Conservation (phyloP, 1,284 basidiomycete genomes). For the Spongispora temasekensis region DNA sequence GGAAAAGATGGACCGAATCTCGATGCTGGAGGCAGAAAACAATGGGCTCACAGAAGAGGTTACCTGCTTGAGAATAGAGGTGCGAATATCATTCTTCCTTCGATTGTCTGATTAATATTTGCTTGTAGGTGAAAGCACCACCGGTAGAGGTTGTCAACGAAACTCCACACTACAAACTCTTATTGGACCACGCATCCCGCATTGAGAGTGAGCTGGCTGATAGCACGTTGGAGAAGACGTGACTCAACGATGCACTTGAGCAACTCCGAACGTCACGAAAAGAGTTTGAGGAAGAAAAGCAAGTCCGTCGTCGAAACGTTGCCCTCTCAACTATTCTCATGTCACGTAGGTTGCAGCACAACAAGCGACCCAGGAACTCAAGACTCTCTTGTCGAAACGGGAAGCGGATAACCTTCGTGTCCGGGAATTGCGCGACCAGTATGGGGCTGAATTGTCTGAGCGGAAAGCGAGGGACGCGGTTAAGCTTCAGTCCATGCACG, state of each 20-base stretch:
- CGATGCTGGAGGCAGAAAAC: conserved; percentile 47
- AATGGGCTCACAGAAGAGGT: conserved; percentile 43
- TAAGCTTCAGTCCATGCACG: conserved; percentile 66
- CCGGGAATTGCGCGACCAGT: conserved; percentile 81
- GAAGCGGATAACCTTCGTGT: conserved; percentile 78
- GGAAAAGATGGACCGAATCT: conserved; percentile 23
- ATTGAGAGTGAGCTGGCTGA: conserved; percentile 43
- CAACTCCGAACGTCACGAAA: conserved; percentile 40
- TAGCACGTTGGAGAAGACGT: conserved; percentile 37
- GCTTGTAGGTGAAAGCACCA: conserved; percentile 44
- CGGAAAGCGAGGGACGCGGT: conserved; percentile 67
- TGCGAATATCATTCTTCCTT: conserved; percentile 24
- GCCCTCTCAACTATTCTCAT: conserved; percentile 17
- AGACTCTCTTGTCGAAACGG: conserved; percentile 57
- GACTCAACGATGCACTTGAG: conserved; percentile 44
- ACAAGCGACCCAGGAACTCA: conserved; percentile 57
- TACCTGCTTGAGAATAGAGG: conserved; percentile 47
- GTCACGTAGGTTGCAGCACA: conserved; percentile 46
- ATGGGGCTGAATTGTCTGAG: conserved; percentile 71
- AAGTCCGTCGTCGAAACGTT: conserved; percentile 35
- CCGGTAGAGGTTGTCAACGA: conserved; percentile 48
- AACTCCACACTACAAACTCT: conserved; percentile 49
- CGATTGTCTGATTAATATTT: conserved; percentile 5
- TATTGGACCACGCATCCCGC: conserved; percentile 47
- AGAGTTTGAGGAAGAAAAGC: conserved; percentile 51